Base-by-base conservation (phyloP, 805 yeast species). In the Lipomyces japonicus region DNA sequence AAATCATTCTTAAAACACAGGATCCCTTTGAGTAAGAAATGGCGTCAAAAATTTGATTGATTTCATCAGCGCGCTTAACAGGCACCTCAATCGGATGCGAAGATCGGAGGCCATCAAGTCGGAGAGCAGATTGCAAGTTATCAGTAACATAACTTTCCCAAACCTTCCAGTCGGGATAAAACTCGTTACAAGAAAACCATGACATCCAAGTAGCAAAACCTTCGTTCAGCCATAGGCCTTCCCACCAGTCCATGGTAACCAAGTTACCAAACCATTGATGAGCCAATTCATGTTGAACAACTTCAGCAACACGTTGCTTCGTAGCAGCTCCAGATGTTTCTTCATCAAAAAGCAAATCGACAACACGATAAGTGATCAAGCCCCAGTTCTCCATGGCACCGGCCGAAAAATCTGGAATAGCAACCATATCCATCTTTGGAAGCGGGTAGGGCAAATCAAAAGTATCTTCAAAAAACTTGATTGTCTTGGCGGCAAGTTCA, bases 301-400 rank as follows among this genome's bases (percentile, higher is more conserved):
- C 95, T 62, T 85, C 61, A 38, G 60, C 60, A 26, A 86, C 93
- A 55, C 83, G 82, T 65, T 81, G 80, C 65, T 82, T 78, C 67
- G 75, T 77, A 60, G 68, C 72, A 61, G 57, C 78, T 69, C 62
- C 79, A 43, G 93, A 80, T 61, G 77, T 77, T 60, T 79, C 77
- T 56, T 86, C 87, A 65, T 84, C 91, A 58, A 82, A 83, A 65
- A 75, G 73, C 53, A 81, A 62, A 34, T 80, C 84, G 21, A 78
- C 77, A 4, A 78, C 74, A 61, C 82, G 82, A 69, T 77, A 86
- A 61, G 76, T 84, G 68, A 86, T 78, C 44, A 87, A 71, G 24
- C 95, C 95, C 86, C 90, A 86, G 71, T 87, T 87, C 70, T 86
- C 95, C 95, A 86, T 86, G 21, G 95, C 95, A 60, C 87, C 86